Conservation (phyloP, 768 basidiomycete species). For the Xanthoconium stramineum region DNA sequence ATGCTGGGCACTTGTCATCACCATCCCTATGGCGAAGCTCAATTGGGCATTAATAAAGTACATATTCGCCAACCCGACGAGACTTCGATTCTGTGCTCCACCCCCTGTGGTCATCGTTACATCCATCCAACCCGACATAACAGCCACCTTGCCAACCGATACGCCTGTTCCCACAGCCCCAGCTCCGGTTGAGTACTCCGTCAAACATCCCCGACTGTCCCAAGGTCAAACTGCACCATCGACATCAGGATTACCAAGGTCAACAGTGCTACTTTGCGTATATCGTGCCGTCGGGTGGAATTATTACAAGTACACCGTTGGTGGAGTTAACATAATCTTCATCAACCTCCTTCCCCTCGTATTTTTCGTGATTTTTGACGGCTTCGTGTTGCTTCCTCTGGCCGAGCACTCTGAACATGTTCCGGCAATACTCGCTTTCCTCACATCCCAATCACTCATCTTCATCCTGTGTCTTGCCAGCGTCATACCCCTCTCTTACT, state of each 20-base stretch:
- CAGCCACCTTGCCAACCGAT: constrained; percentile 3
- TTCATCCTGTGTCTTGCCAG: constrained; percentile 83
- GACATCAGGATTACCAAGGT: constrained; percentile 62
- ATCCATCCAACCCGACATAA: constrained; percentile 26
- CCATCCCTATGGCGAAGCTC: constrained; percentile 97
- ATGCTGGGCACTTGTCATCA: constrained; percentile 94
- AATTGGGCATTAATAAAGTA: constrained; percentile 92
- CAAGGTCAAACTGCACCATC: constrained; percentile 89
- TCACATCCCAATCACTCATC: constrained; percentile 75
- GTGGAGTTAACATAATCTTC: constrained; percentile 98
- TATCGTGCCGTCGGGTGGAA: constrained; percentile 87
- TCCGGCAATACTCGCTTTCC: constrained; percentile 60
- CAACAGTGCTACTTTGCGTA: constrained; percentile 91
- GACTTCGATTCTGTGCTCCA: constrained; percentile 90
- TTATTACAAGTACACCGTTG: constrained; percentile 99
- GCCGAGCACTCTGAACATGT: constrained; percentile 63
- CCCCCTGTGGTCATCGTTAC: constrained; percentile 62
- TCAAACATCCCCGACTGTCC: constrained; percentile 71
- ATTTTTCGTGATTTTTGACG: constrained; percentile 95
- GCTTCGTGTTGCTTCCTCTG: constrained; percentile 71
- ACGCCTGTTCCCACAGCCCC: constrained; percentile 9
- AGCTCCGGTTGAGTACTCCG: constrained; percentile 47
- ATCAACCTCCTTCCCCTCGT: constrained; percentile 92
- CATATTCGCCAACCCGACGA: constrained; percentile 73
- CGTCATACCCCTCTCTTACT: constrained; percentile 96